Evolutionary conservation across 805 yeast genomes (phyloP).

Genomic region (Schwanniomyces sp.): DNA sequence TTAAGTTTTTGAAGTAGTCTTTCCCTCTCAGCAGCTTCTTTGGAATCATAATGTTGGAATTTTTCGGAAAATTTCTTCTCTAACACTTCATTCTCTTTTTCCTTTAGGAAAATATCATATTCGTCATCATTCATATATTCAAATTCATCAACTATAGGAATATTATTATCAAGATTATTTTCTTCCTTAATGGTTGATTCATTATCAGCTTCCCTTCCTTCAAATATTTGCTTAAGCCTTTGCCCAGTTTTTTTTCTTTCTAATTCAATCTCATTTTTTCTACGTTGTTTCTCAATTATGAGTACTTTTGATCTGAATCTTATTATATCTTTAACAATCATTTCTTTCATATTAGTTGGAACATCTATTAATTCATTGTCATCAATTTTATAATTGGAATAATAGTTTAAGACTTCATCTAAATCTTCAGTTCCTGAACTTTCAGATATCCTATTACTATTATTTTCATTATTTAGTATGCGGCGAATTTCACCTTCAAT

Average conservation of each 20-base stretch:
- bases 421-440: slow-evolving; percentile 34
- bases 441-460: slow-evolving; percentile 15
- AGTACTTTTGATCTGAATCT: slow-evolving; percentile 57
- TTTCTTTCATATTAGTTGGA: slow-evolving; percentile 52
- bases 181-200: slow-evolving; percentile 9
- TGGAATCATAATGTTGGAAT: background rate
- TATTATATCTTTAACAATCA: slow-evolving; percentile 52
- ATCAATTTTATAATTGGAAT: slow-evolving; percentile 51
- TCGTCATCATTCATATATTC: slow-evolving; percentile 29
- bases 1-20: slow-evolving; percentile 20
- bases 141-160: slow-evolving; percentile 15
- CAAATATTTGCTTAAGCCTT: slow-evolving; percentile 46
- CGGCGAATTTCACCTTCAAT: slow-evolving; percentile 6
- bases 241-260: slow-evolving; percentile 52
- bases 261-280: slow-evolving; percentile 45
- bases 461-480: slow-evolving; percentile 17
- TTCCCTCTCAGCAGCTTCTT: slow-evolving; percentile 16
- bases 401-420: slow-evolving; percentile 34
- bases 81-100: slow-evolving; percentile 21
- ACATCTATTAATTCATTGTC: slow-evolving; percentile 57
- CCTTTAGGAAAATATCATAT: slow-evolving; percentile 19
- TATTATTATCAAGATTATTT: slow-evolving; percentile 11
- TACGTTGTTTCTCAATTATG: slow-evolving; percentile 49
- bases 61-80: slow-evolving; percentile 17
- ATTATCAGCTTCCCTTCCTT: slow-evolving; percentile 31